Percentiles rank a stretch among this genome's conserved stretches.
phyloP scores from a whole-genome alignment of 148 eudicot species.

The Simmondsia chinensis region DNA sequence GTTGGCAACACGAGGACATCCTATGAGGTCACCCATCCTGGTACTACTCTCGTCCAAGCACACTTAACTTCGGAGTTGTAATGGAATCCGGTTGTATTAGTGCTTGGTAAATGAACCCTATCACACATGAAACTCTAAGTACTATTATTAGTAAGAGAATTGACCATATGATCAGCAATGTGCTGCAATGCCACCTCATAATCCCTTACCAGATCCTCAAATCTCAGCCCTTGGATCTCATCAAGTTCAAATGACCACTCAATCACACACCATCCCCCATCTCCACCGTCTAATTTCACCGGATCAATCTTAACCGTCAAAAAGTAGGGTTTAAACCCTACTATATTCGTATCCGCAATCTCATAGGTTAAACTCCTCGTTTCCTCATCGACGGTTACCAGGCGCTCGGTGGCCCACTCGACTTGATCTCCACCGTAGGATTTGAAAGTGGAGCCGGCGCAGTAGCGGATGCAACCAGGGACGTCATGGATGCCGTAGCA shows the following conservation, averaged over 20 bases:
- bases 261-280: constrained; percentile 33
- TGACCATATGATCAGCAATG: constrained; percentile 57
- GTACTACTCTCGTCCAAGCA: too few species aligned
- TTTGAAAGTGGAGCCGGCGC: constrained; percentile 38
- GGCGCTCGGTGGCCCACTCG: constrained; percentile 65
- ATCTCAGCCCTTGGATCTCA: constrained; percentile 44
- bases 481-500: constrained; percentile 59
- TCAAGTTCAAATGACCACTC: constrained; percentile 60
- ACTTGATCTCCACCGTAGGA: constrained; percentile 9
- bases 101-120: too few species aligned
- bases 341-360: constrained; percentile 58
- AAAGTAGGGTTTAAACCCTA: constrained; percentile 55
- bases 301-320: constrained; percentile 46
- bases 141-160: too few species aligned
- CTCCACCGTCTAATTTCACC: neutral
- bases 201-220: constrained; percentile 44
- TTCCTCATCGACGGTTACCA: constrained; percentile 37
- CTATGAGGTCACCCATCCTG: too few species aligned
- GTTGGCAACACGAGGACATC: too few species aligned
- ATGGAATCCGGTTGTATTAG: too few species aligned
- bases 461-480: constrained; percentile 61
- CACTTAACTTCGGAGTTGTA: too few species aligned
- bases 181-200: constrained; percentile 38
- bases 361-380: constrained; percentile 44
- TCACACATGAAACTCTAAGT: too few species aligned